A percentile compares a stretch with the other conserved stretches of the same genome.
Conservation (phyloP, 2,329 filamentous ascomycete genomes). For the Colletotrichum agaves region DNA sequence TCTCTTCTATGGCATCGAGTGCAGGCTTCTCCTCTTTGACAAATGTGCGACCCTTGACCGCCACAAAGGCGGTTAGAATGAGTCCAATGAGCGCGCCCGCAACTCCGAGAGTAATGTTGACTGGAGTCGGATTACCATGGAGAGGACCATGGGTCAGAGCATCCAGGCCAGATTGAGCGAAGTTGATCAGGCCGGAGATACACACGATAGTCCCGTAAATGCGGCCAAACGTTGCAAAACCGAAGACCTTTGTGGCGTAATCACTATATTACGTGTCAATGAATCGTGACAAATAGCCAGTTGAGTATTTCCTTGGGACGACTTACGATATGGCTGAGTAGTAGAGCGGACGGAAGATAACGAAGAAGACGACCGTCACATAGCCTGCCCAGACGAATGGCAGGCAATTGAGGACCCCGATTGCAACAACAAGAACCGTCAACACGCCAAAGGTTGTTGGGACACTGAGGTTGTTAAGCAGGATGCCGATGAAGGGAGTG, state of each 20-base stretch:
- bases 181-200: constrained; percentile 76
- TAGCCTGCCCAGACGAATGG: constrained; percentile 72
- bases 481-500: constrained; percentile 76
- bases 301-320: not conserved
- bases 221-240: constrained; percentile 82
- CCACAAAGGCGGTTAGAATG: constrained; percentile 66
- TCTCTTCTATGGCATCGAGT: constrained; percentile 20
- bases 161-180: constrained; percentile 76
- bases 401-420: constrained; percentile 74
- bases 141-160: constrained; percentile 73
- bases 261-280: constrained; percentile 54
- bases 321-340: constrained; percentile 77
- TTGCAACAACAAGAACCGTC: constrained; percentile 67
- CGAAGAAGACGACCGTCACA: constrained; percentile 74
- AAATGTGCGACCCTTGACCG: constrained; percentile 37
- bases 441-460: constrained; percentile 68
- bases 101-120: constrained; percentile 69
- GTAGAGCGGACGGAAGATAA: constrained; percentile 78
- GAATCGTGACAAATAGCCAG: rapidly evolving
- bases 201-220: constrained; percentile 83
- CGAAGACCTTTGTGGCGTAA: constrained; percentile 83
- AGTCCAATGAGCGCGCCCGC: constrained; percentile 65
- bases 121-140: constrained; percentile 68
- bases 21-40: constrained; percentile 26
- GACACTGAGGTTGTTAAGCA: constrained; percentile 75